Evolutionary conservation across 208 protist species (phyloP).

Genomic region (Leishmania amazonensis): DNA sequence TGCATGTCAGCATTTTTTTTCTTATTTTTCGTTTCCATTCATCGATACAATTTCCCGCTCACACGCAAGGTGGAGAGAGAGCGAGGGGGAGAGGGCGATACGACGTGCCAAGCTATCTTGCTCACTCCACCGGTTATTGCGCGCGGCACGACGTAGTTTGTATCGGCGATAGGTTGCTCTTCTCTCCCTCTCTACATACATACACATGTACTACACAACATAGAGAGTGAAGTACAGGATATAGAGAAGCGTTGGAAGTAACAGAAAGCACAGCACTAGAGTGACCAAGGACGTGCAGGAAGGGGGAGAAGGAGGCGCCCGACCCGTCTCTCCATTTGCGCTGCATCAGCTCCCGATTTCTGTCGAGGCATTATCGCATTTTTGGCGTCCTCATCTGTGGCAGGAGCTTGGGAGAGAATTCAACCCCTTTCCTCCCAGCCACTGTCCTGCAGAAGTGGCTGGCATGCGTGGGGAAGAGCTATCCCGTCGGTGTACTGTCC

Average conservation of each 20-base stretch:
- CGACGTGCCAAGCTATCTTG: not conserved
- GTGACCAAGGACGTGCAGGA: not conserved
- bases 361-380: not conserved
- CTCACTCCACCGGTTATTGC: not conserved
- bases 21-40: not conserved
- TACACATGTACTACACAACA: not conserved
- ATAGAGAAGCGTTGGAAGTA: not conserved
- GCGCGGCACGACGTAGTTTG: not conserved
- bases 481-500: not conserved
- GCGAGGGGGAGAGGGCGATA: not conserved
- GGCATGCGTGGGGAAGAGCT: conserved; percentile 3
- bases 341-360: not conserved
- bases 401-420: not conserved
- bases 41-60: not conserved
- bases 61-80: not conserved
- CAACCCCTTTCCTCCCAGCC: not conserved
- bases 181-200: not conserved
- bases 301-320: not conserved
- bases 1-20: not conserved
- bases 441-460: not conserved
- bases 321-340: not conserved
- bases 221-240: not conserved
- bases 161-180: not conserved
- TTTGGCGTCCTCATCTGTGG: not conserved
- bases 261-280: not conserved